Evolutionary conservation across 768 basidiomycete genomes (phyloP).

Genomic region (Suillus decipiens): DNA sequence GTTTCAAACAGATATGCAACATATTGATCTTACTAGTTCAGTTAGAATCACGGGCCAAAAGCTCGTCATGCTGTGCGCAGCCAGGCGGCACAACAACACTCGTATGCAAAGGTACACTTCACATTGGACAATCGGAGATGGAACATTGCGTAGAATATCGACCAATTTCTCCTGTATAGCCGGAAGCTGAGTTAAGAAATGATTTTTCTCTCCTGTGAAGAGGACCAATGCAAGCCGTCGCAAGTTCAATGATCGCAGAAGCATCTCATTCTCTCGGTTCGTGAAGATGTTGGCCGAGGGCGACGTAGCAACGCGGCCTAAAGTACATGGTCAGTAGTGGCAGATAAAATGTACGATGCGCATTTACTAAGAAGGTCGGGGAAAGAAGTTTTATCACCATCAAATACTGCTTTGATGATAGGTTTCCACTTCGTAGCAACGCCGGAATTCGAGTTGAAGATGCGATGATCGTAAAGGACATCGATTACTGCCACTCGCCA

Average conservation of each 20-base stretch:
- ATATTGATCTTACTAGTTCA: conserved; percentile 64
- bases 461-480: conserved; percentile 78
- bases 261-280: conserved; percentile 92
- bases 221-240: conserved; percentile 85
- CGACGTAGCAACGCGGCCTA: conserved; percentile 76
- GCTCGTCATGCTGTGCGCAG: conserved; percentile 87
- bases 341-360: conserved; percentile 33
- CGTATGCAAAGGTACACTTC: conserved; percentile 95
- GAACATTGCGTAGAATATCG: conserved; percentile 79
- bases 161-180: conserved; percentile 97
- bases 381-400: conserved; percentile 84
- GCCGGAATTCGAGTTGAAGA: conserved; percentile 74
- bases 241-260: conserved; percentile 81
- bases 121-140: conserved; percentile 83
- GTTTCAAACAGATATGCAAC: background rate
- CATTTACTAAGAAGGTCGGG: conserved; percentile 77
- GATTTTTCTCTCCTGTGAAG: conserved; percentile 88
- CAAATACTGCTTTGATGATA: conserved; percentile 78
- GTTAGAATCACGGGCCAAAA: conserved; percentile 97
- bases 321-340: conserved; percentile 32
- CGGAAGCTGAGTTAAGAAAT: conserved; percentile 87
- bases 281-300: conserved; percentile 97
- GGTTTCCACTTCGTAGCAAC: conserved; percentile 70
- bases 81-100: conserved; percentile 86
- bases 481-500: conserved; percentile 85